phyloP scores from a whole-genome alignment of 768 basidiomycete genomes.

The Daedaleopsis sinensis region DNA sequence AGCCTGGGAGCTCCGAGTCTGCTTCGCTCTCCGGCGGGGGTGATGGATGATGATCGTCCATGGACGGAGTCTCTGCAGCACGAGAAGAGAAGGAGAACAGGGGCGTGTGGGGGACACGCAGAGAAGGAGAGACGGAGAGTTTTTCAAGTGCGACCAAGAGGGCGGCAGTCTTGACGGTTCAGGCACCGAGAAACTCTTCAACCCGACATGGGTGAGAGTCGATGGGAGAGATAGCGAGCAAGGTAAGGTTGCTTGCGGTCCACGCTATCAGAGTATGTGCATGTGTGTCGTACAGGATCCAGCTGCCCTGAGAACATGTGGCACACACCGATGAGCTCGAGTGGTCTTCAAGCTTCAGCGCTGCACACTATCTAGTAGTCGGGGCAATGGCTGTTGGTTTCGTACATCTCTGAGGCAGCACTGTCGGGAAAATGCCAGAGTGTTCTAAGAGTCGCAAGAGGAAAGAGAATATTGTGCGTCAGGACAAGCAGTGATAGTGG shows the following conservation, averaged over 20 bases:
- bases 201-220: not conserved
- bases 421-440: not conserved
- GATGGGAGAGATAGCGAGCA: not conserved
- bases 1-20: conserved; percentile 12
- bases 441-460: too few species aligned
- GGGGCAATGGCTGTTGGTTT: too few species aligned
- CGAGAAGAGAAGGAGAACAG: not conserved
- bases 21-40: not conserved
- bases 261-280: not conserved
- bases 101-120: not conserved
- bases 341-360: not conserved
- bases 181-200: not conserved
- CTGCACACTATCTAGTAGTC: too few species aligned
- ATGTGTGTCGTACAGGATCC: not conserved
- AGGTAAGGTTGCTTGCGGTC: not conserved
- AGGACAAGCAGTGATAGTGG: too few species aligned
- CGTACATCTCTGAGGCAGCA: too few species aligned
- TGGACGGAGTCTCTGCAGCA: not conserved
- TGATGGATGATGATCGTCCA: not conserved
- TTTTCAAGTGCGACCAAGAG: not conserved
- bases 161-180: not conserved
- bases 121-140: not conserved
- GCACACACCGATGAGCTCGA: not conserved
- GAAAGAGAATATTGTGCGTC: too few species aligned
- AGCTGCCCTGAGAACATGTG: not conserved